Percentiles rank a stretch among this genome's conserved stretches.
Conservation (phyloP, 805 yeast species). For the Starmerella geochares region DNA sequence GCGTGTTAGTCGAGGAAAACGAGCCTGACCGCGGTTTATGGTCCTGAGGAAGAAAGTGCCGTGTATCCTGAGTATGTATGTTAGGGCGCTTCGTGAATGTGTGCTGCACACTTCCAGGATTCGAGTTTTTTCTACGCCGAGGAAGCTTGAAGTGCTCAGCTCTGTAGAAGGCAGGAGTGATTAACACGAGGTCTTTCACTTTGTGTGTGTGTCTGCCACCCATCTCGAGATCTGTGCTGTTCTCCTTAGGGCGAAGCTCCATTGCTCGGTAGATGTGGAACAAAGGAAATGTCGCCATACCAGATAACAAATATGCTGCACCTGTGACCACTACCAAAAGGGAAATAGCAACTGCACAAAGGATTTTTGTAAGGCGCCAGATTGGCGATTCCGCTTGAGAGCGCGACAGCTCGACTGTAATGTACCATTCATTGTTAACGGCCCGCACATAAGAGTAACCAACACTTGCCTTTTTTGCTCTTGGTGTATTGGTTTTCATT, state of each 20-base stretch:
- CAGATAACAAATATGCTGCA: slow-evolving; percentile 18
- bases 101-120: not conserved
- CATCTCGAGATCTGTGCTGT: not conserved
- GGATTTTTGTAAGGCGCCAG: slow-evolving; percentile 10
- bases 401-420: slow-evolving; percentile 15
- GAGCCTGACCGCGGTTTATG: no score
- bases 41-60: no score
- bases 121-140: not conserved
- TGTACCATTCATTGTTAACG: slow-evolving; percentile 17
- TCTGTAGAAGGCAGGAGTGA: not conserved
- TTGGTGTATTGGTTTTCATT: slow-evolving; percentile 17
- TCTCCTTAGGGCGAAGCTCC: slow-evolving; percentile 11
- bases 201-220: not conserved
- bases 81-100: no score
- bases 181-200: not conserved
- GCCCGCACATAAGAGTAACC: slow-evolving; percentile 20
- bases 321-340: slow-evolving; percentile 17
- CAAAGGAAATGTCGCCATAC: slow-evolving; percentile 21
- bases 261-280: slow-evolving; percentile 22
- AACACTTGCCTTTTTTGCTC: slow-evolving; percentile 18
- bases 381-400: slow-evolving; percentile 13
- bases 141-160: not conserved
- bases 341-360: slow-evolving; percentile 19
- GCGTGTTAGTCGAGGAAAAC: no score
- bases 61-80: no score